A percentile compares a stretch with the other conserved stretches of the same genome.
Evolutionary conservation across 306 rosid genomes (phyloP).

Genomic region (Biancaea sappan): DNA sequence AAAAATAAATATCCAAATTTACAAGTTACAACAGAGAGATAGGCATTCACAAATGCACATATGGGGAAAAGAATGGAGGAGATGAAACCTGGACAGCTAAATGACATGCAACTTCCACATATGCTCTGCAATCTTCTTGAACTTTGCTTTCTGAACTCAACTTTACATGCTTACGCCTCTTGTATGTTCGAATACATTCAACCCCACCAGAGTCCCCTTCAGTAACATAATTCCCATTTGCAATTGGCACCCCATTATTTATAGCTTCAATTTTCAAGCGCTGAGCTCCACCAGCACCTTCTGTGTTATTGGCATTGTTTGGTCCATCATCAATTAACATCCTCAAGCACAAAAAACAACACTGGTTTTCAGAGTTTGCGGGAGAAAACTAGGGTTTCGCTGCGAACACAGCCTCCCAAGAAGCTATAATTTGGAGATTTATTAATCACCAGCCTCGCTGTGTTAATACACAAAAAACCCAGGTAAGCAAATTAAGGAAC

Average conservation of each 20-base stretch:
- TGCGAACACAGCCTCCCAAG: constrained; percentile 32
- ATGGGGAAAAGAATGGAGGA: not conserved
- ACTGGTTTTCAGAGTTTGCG: constrained; percentile 26
- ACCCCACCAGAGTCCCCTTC: constrained; percentile 35
- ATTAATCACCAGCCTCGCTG: constrained; percentile 17
- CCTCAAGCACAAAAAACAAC: constrained; percentile 1
- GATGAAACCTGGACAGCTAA: constrained; percentile 46
- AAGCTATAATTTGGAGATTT: constrained; percentile 13
- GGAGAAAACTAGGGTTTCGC: constrained; percentile 49
- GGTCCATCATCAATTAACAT: constrained; percentile 51
- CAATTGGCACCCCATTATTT: constrained; percentile 29
- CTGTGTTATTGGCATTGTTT: constrained; percentile 37
- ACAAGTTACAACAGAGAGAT: not conserved
- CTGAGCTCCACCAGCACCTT: constrained; percentile 20
- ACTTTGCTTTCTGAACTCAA: constrained; percentile 40
- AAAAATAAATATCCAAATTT: not conserved
- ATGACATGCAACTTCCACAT: constrained; percentile 41
- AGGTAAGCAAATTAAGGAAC: not conserved
- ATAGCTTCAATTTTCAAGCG: constrained; percentile 37
- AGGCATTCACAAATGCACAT: not conserved
- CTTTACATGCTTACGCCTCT: constrained; percentile 58
- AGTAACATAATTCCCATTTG: constrained; percentile 25
- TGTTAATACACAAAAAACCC: constrained; percentile 4
- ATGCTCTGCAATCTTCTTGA: constrained; percentile 41
- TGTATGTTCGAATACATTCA: constrained; percentile 57